Evolutionary conservation across 2,329 filamentous ascomycete species (phyloP), one percentile per base, ranked within the genome.

Genomic region (Lasiodiplodia sp.): DNA sequence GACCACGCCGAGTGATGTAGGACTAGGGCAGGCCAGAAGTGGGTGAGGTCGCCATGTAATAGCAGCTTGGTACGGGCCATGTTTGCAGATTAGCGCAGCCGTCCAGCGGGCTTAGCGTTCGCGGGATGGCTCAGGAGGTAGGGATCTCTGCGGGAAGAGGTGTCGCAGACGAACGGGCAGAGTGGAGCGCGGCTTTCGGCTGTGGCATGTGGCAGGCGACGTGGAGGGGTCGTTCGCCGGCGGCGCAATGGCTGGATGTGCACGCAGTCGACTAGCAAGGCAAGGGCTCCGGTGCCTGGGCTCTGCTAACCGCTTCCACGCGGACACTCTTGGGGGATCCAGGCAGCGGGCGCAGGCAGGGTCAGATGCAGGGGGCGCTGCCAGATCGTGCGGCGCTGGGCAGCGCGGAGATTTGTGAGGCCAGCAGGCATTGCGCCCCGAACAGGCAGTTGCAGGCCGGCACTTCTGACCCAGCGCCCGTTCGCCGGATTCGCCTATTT

Each of bases 361-460:
- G 60, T 52, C 28, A n/a, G 60, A 49, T 44, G 60, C 60, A 64
- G 44, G 60, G 60, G 60, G 60, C 60, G 31, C 60, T 64, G 47
- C 44, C 14, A 51, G 60, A 64, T 64, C 44, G 58, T 64, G 60
- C 60, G 60, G 60, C 44, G 44, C 28, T 63, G 60, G 37, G 44
- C 60, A 63, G n/a, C 44, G 47, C 60, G 60, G 60, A 64, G 60
- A 64, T 64, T 64, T 31, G 60, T 64, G 60, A 52, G 28, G 47
- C 31, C 18, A 21, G 28, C 12, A 60, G 56, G 56, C 56, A 60
- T 44, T 21, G 23, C 31, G 3, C 23, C 47, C 60, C 12, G 18
- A 64, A 63, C 11, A n/a, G 60, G 60, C 47, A 64, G 21, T 31
- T n/a, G 38, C 51, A n/a, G 28, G 28, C 60, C 25, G 60, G 47